Base-by-base conservation (phyloP, 2,329 filamentous ascomycete genomes). In the Cyphellophora attinorum region DNA sequence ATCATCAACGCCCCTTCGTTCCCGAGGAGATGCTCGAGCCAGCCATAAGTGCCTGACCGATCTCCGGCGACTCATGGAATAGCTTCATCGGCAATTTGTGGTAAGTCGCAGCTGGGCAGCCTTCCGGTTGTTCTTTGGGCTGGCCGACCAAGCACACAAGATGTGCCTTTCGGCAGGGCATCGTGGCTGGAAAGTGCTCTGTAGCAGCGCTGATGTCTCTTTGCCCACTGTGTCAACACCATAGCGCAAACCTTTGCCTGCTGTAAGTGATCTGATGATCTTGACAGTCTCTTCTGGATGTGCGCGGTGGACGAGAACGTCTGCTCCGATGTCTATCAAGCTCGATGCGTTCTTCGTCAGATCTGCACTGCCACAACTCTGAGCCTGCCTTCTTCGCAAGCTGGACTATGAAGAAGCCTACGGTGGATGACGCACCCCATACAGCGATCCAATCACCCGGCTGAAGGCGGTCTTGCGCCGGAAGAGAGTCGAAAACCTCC, bases 341-440 rank as follows among this genome's bases (percentile, higher is more conserved):
- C 21, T 25, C 0, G 65, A 62, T 2, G 64, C 55, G 0, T 71
- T 57, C 2, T 81, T 68, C 55, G 19, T 10, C 6, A 18, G 16
- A 0, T 79, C 81, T 42, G 84, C 79, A 38, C 76, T 76, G 2
- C 72, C 76, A 4, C 71, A 67, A 47, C 86, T 80, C 1, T 79
- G 75, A 0, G 0, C 80, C 79, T 0, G 69, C 72, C 0, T 81
- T 61, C 27, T 76, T 74, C 1, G 81, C 80, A 1, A 86, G 65
- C 48, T 86, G 81, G 3, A 79, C 66, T 0, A 72, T 65, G 5
- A 82, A 62, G 42, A 76, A 71, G 0, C 79, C 81, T 1, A 77
- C 81, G 0, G 78, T 83, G 1, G 79, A 81, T 2, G 79, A 84
- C 65, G 74, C 81, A 37, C 81, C 81, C 81, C 81, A 86, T 30